A percentile compares a stretch with the other conserved stretches of the same genome.
Evolutionary conservation across 2,329 filamentous ascomycete genomes (phyloP).

Genomic region (Fusarium humuli): DNA sequence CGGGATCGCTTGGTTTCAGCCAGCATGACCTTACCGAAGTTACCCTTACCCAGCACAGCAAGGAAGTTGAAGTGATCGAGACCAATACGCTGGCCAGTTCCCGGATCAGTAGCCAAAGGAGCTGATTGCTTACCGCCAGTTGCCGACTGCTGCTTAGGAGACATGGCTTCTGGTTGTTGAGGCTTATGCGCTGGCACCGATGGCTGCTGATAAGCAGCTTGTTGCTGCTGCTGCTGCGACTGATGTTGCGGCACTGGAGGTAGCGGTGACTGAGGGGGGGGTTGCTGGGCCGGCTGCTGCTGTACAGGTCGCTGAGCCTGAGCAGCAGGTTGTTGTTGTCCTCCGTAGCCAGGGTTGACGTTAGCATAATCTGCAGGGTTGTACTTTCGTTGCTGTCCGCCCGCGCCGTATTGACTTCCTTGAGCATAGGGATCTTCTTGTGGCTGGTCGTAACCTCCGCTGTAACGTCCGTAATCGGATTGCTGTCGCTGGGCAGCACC

Average conservation of each 20-base stretch:
- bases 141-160: constrained; percentile 47
- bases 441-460: constrained; percentile 49
- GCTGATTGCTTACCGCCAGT: constrained; percentile 66
- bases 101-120: constrained; percentile 76
- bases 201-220: constrained; percentile 53
- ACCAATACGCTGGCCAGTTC: constrained; percentile 86
- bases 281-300: constrained; percentile 52
- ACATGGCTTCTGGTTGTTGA: constrained; percentile 53
- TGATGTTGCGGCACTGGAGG: constrained; percentile 46
- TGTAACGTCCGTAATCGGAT: constrained; percentile 52
- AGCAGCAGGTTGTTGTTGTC: constrained; percentile 47
- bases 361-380: constrained; percentile 82
- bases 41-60: constrained; percentile 96
- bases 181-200: constrained; percentile 54
- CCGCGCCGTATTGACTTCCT: constrained; percentile 50
- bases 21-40: constrained; percentile 99
- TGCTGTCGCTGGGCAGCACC: constrained; percentile 50
- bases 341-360: constrained; percentile 61
- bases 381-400: constrained; percentile 71
- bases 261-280: constrained; percentile 54
- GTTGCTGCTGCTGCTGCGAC: constrained; percentile 49
- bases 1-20: constrained; percentile 94
- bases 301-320: constrained; percentile 50
- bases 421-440: constrained; percentile 53
- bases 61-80: constrained; percentile 99